Base-by-base conservation (phyloP, 2,329 filamentous ascomycete genomes). In the Stemphylium vesicarium region DNA sequence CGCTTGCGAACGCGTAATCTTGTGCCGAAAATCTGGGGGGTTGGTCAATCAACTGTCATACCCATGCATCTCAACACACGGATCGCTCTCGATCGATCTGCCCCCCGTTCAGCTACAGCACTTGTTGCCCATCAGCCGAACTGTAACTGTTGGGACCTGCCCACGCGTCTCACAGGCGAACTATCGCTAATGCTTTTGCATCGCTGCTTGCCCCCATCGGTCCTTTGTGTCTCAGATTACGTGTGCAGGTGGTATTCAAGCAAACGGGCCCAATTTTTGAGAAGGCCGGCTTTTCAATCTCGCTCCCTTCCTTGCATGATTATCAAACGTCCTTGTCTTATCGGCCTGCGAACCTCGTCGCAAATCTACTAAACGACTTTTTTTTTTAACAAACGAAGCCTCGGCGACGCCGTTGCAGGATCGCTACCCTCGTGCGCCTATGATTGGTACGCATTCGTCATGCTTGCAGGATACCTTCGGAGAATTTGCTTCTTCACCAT, bases 1-100 rank as follows among this genome's bases (percentile, higher is more conserved):
- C 48, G 51, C 52, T 50, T 38, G 44, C 51, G 49, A 62, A 63
- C 61, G 59, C 61, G 61, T 63, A 59, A 63, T 60, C 53, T 36
- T 37, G 18, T 40, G 26, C 40, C 31, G 31, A 51, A 51, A 42
- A 12, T 31, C 42, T 41, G 35, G 45, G 40, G 50, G 42, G 47
- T 33, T 46, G 40, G 53, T 55, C 60, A 55, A 33, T 43, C 35
- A 45, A 31, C 38, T 15, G 41, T 52, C 43, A 32, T 57, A 42
- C 40, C 47, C 42, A 33, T 57, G 61, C 59, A 45, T 62, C 61
- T 57, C 61, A 62, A 62, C 59, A 62, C 39, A 48, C 54, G 22
- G 29, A 15, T 36, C 24, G 15, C 43, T 36, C 40, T 41, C 26
- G 50, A 57, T 59, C 32, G 43, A 53, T 53, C 50, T 37, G 37